Base-by-base conservation (phyloP, 257 asterid genomes). In the Solanum chaucha region DNA sequence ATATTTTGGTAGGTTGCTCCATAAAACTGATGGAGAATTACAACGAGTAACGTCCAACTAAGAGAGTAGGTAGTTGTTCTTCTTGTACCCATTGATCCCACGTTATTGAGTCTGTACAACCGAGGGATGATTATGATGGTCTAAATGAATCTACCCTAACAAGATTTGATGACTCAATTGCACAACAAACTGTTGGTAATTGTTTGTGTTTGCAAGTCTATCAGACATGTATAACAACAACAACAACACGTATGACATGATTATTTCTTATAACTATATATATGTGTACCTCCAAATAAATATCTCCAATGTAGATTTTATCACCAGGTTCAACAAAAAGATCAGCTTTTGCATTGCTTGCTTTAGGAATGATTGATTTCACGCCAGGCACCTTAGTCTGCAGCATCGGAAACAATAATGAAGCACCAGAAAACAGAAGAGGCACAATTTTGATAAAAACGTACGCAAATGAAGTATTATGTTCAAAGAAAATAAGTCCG, bases 291-390 rank as follows among this genome's bases (percentile, higher is more conserved):
- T 97, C 99, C 74, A 97, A 90, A 92, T 89, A 95, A 80, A 97
- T 94, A 90, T 94, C 94, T 71, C 99, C 99, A 22, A 96, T 93
- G 41, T 46, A 68, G 85, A 97, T 96, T 83, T 89, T 97, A 89
- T 97, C 98, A 32, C 99, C 99, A 51, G 91, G 94, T 86, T 93
- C 97, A 85, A 96, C 94, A 28, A 92, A 88, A 70, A 95, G 89
- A 92, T 97, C 99, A 72, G 99, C 99, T 90, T 92, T 91, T 22
- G 99, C 99, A 83, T 91, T 90, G 90, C 99, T 97, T 82, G 98
- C 98, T 90, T 95, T 95, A n/a, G 99, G 94, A 87, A 97, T 97
- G 88, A 97, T 88, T 65, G 99, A 97, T 91, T 93, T 92, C 6
- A 95, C 95, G 32, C 93, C 95, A 10, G 98, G 98, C 83, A 87